Percentiles rank a stretch among this genome's conserved stretches.
Conservation (phyloP, 306 rosid species). For the Rubus parviflorus region DNA sequence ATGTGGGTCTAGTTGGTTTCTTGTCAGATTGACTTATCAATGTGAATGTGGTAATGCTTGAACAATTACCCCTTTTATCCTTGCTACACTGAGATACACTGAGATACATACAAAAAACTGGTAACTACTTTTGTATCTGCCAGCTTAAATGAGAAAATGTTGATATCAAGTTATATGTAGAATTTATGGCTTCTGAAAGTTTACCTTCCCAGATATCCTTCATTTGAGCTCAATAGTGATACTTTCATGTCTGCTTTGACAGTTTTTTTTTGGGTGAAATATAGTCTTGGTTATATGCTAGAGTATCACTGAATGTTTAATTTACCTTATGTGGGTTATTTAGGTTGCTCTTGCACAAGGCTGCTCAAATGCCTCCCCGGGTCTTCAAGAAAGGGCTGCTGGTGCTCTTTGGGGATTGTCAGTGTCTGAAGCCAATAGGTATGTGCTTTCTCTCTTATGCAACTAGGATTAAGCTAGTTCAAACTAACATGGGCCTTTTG, state of each 20-base stretch:
- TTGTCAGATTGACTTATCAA: not conserved
- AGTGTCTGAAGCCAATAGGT: constrained; percentile 99
- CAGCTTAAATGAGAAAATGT: not conserved
- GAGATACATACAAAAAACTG: not conserved
- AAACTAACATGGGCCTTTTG: not conserved
- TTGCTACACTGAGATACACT: not conserved
- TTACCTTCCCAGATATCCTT: not conserved
- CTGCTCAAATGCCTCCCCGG: constrained; percentile 95
- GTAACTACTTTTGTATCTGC: not conserved
- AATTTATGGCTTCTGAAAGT: not conserved
- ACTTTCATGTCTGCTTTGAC: not conserved
- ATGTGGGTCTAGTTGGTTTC: not conserved
- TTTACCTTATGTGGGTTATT: constrained; percentile 34
- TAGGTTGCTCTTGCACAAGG: constrained; percentile 98
- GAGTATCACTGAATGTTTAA: constrained; percentile 27
- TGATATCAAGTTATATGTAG: not conserved
- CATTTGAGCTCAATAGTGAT: constrained; percentile 2
- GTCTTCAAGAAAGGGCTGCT: constrained; percentile 99
- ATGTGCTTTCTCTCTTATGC: constrained; percentile 9
- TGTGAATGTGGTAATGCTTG: not conserved
- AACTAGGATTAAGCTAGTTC: not conserved
- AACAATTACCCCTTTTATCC: not conserved
- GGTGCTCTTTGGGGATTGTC: constrained; percentile 99
- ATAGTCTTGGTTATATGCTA: not conserved
- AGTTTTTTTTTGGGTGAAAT: not conserved